These are phyloP conservation scores for Calonectria pteridis DNA, from an alignment of 2,329 filamentous ascomycete species.

Conservation along the genomic window DNA sequence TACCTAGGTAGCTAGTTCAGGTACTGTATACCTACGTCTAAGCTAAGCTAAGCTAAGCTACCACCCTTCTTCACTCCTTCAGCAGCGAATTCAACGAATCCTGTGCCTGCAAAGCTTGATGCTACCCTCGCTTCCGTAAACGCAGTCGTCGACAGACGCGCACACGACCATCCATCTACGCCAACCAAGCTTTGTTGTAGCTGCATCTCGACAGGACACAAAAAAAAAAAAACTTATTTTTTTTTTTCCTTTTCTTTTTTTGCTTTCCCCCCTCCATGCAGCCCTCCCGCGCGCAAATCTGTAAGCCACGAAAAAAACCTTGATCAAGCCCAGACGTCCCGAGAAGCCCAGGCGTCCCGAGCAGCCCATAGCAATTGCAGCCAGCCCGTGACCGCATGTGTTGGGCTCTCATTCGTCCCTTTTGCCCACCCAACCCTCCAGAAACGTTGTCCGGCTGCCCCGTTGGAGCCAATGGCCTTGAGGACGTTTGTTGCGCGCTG, in stretches of 20 bases:
- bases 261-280: neutral
- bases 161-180: conserved; percentile 11
- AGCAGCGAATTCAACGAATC: neutral
- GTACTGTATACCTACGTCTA: neutral
- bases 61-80: neutral
- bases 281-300: conserved; percentile 25
- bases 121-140: conserved; percentile 17
- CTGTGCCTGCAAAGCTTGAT: conserved; percentile 15
- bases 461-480: conserved; percentile 33
- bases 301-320: conserved; percentile 30
- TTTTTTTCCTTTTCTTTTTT: neutral
- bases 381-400: conserved; percentile 32
- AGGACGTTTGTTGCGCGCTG: conserved; percentile 19
- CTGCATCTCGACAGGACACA: conserved; percentile 31
- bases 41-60: neutral
- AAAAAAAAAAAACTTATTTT: too few species aligned
- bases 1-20: neutral
- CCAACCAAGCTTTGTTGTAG: conserved; percentile 15
- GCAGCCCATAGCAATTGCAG: conserved; percentile 22
- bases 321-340: conserved; percentile 28
- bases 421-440: conserved; percentile 27
- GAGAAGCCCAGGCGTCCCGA: conserved; percentile 28
- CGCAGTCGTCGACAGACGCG: neutral
- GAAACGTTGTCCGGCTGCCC: conserved; percentile 16
- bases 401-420: conserved; percentile 39